These are phyloP conservation scores for Penicillium odoratum DNA, from an alignment of 495 filamentous ascomycete genomes.

Conservation along the genomic window DNA sequence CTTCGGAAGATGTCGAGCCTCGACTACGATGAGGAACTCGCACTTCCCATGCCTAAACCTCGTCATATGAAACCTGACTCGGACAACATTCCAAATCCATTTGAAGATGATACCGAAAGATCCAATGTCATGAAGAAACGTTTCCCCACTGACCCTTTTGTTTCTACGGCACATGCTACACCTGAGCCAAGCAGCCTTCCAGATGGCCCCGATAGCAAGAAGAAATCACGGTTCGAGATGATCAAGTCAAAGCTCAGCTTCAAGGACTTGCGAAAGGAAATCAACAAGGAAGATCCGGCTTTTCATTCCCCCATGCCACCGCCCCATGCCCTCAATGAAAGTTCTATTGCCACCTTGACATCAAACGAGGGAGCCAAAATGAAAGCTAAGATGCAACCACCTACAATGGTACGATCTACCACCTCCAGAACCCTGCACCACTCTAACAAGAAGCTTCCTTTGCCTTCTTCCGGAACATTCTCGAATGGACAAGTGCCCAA, in stretches of 20 bases:
- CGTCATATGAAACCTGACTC: slow-evolving; percentile 3
- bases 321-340: neutral
- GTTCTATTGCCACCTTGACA: neutral
- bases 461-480: slow-evolving; percentile 1
- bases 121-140: slow-evolving; percentile 15
- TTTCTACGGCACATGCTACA: neutral
- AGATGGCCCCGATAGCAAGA: slow-evolving; percentile 18
- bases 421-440: neutral
- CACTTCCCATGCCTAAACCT: slow-evolving; percentile 36
- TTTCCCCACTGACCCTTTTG: slow-evolving; percentile 18
- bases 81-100: neutral
- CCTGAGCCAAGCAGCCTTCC: neutral
- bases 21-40: slow-evolving; percentile 32
- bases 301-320: neutral
- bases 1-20: slow-evolving; percentile 22
- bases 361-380: neutral
- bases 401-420: neutral
- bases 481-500: neutral
- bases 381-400: neutral
- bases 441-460: slow-evolving; percentile 12
- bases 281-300: slow-evolving; percentile 16
- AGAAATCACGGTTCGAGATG: slow-evolving; percentile 29
- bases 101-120: neutral
- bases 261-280: slow-evolving; percentile 36
- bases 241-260: slow-evolving; percentile 36